Evolutionary conservation across 139 green algal genomes (phyloP), one percentile per base, ranked within the genome.

Genomic region (Auxenochlorella pyrenoidosa): DNA sequence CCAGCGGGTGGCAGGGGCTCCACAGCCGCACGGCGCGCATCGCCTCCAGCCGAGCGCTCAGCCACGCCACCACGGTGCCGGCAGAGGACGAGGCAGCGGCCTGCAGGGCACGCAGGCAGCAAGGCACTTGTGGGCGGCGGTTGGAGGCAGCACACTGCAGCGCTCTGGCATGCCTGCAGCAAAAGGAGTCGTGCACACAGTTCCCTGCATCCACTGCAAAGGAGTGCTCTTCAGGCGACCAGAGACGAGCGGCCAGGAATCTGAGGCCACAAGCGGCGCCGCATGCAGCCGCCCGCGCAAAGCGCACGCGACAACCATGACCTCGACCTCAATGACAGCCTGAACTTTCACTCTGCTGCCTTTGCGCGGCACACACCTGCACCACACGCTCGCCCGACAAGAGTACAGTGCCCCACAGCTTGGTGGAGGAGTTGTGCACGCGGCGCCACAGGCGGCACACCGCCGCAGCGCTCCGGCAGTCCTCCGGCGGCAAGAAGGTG

Each of bases 1-100:
- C 83, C 1, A 87, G 71, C 43, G 83, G 83, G 40, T 75, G 80
- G 51, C 32, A 75, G 70, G 83, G 83, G 66, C 66, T 87, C 83
- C 83, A 87, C 70, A 87, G 70, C 21, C 72, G 71, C 66, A 87
- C 30, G 30, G 44, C 36, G n/a, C 72, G 83, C 54, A 87, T 87
- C 18, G 83, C 83, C 71, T 81, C 83, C 71, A 87, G 47, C 26
- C 83, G 70, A 12, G 83, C 83, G 1, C n/a, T 26, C 26, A 87
- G 83, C 83, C 83, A 87, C 28, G 71, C 60, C 38, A 65, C 28
- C 16, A 87, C 54, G 24, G 66, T 40, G n/a, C 70, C 51, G 3
- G 70, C 70, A 30, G 79, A 75, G 24, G 79, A 40, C 0, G 79
- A 75, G 38, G 59, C 63, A 5, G 79, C 79, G 22, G 79, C 79